A percentile compares a stretch with the other conserved stretches of the same genome.
Conservation (phyloP, 495 filamentous ascomycete species). For the Cairneyella variabilis region DNA sequence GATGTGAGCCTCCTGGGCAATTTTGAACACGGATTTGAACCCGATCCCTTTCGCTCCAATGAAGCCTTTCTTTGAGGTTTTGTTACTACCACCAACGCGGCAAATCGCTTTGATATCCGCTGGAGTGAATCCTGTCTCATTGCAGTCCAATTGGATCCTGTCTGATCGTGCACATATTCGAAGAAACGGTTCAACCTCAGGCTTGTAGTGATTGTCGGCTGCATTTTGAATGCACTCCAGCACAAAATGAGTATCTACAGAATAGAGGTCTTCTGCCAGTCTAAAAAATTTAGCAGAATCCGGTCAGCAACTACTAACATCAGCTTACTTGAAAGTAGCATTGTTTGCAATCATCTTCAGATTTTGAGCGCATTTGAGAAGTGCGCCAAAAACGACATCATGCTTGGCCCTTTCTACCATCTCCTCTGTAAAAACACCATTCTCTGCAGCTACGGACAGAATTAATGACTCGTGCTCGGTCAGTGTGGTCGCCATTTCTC, state of each 20-base stretch:
- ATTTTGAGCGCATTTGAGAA: background rate
- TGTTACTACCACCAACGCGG: conserved; percentile 33
- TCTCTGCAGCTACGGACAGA: background rate
- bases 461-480: background rate
- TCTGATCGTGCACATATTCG: conserved; percentile 7
- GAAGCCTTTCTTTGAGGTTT: conserved; percentile 21
- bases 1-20: conserved; percentile 34
- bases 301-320: background rate
- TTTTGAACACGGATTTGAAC: conserved; percentile 45
- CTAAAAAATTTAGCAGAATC: background rate
- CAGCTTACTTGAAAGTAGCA: conserved; percentile 1
- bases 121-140: conserved; percentile 37
- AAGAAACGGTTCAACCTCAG: background rate
- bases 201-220: conserved; percentile 33
- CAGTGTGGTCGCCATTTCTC: background rate
- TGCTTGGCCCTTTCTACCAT: conserved; percentile 1
- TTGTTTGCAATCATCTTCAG: background rate
- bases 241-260: conserved; percentile 33
- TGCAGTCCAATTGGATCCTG: conserved; percentile 29
- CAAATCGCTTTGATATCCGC: conserved; percentile 34
- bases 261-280: conserved; percentile 29
- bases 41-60: conserved; percentile 46
- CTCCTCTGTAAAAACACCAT: background rate
- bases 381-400: background rate
- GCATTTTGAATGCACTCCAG: conserved; percentile 42